These are phyloP conservation scores for Claviceps quebecensis DNA, from an alignment of 2,329 filamentous ascomycete species.

Conservation along the genomic window DNA sequence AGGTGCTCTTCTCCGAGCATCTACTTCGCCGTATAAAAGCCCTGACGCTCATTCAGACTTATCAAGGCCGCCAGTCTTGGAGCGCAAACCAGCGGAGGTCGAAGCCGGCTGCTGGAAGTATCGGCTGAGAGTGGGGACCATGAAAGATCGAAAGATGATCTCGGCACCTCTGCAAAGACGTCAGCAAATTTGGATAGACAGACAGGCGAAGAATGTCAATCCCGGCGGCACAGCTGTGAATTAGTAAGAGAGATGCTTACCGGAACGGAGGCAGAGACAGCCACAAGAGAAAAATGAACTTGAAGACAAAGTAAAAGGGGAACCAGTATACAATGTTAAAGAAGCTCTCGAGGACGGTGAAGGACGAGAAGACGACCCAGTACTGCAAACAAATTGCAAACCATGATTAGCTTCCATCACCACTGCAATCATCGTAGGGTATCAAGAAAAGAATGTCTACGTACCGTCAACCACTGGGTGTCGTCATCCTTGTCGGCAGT, in stretches of 20 bases:
- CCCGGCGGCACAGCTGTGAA: neutral
- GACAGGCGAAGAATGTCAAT: neutral
- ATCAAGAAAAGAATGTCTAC: slow-evolving; percentile 15
- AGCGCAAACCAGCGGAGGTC: slow-evolving; percentile 74
- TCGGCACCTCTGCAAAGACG: slow-evolving; percentile 62
- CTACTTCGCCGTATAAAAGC: neutral
- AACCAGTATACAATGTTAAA: slow-evolving; percentile 86
- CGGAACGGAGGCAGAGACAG: slow-evolving; percentile 87
- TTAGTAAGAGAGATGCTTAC: slow-evolving; percentile 39
- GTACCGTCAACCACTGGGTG: slow-evolving; percentile 65
- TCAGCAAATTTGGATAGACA: neutral
- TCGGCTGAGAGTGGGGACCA: slow-evolving; percentile 80
- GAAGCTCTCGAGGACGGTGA: slow-evolving; percentile 71
- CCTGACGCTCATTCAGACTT: slow-evolving; percentile 44
- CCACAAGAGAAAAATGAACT: slow-evolving; percentile 95
- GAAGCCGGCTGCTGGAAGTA: slow-evolving; percentile 65
- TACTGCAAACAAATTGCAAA: slow-evolving; percentile 39
- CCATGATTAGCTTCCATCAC: neutral
- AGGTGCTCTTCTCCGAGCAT: neutral
- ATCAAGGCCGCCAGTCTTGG: slow-evolving; percentile 68
- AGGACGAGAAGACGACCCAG: slow-evolving; percentile 75
- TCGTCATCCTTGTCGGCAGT: slow-evolving; percentile 58
- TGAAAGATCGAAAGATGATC: slow-evolving; percentile 89
- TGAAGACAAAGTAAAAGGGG: slow-evolving; percentile 99
- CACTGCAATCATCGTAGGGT: neutral